A percentile compares a stretch with the other conserved stretches of the same genome.
Conservation (phyloP, 208 protist species). For the Wallacemonas sp. region DNA sequence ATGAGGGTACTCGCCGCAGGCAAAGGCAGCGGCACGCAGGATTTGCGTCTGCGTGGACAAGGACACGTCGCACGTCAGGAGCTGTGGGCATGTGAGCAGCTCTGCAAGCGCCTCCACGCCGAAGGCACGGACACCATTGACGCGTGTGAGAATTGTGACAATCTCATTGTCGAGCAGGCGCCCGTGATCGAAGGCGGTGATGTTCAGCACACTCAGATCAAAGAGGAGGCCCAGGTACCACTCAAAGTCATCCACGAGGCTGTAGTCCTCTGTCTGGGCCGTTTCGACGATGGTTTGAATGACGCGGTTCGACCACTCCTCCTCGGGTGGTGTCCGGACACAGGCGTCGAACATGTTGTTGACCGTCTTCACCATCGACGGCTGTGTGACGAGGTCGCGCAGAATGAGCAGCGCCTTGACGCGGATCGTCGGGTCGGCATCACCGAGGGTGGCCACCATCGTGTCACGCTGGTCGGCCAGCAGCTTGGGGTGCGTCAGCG, state of each 20-base stretch:
- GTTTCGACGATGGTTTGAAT: constrained; percentile 88
- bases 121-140: constrained; percentile 85
- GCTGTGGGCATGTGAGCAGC: constrained; percentile 48
- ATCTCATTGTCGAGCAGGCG: constrained; percentile 90
- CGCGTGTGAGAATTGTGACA: constrained; percentile 93
- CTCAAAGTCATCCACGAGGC: constrained; percentile 96
- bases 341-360: constrained; percentile 73
- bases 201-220: constrained; percentile 76
- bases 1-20: constrained; percentile 94
- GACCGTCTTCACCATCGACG: constrained; percentile 90
- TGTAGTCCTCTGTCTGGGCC: constrained; percentile 84
- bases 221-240: constrained; percentile 97
- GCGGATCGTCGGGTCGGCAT: constrained; percentile 97
- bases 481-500: constrained; percentile 90
- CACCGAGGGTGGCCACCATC: constrained; percentile 94
- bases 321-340: constrained; percentile 66
- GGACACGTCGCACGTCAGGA: constrained; percentile 42
- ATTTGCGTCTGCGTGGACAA: constrained; percentile 73
- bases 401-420: constrained; percentile 94
- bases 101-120: constrained; percentile 65
- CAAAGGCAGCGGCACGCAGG: constrained; percentile 92
- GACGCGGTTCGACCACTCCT: constrained; percentile 92
- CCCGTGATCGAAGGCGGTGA: constrained; percentile 77
- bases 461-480: constrained; percentile 91
- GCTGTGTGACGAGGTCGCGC: constrained; percentile 89